These are phyloP conservation scores for Cordyceps javanica DNA, from an alignment of 2,329 filamentous ascomycete species.

Conservation along the genomic window DNA sequence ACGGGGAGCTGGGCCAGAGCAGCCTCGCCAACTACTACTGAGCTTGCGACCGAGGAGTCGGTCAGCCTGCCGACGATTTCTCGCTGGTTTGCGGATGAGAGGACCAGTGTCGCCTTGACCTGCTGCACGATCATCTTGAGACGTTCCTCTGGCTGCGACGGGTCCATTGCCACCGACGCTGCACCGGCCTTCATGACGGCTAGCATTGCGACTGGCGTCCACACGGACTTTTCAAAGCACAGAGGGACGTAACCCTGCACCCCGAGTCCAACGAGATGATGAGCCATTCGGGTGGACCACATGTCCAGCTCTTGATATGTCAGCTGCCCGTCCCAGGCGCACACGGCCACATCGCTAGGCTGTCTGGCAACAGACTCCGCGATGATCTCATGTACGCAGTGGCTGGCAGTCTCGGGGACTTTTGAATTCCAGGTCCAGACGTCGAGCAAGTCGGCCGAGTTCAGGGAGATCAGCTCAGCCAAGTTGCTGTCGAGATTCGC, in stretches of 20 bases:
- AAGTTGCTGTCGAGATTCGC: background rate
- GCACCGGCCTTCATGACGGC: conserved; percentile 3
- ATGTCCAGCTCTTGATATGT: conserved; percentile 16
- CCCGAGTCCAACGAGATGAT: conserved; percentile 1
- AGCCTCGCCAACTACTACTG: background rate
- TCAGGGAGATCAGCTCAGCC: background rate
- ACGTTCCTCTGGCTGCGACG: background rate
- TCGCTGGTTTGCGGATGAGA: background rate
- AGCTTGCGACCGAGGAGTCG: background rate
- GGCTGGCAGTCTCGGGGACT: background rate
- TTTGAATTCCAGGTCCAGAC: conserved; percentile 13
- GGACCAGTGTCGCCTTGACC: background rate
- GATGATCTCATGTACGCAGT: background rate
- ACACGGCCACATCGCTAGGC: background rate
- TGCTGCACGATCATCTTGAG: background rate
- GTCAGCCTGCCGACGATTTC: background rate
- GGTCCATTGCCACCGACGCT: conserved; percentile 1
- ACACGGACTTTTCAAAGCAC: conserved; percentile 3
- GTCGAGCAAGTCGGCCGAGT: background rate
- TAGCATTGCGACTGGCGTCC: conserved; percentile 2
- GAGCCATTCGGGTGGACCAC: conserved; percentile 7
- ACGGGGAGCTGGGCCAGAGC: background rate
- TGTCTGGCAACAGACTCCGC: background rate
- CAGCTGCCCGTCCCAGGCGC: conserved; percentile 8
- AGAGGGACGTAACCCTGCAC: background rate